phyloP scores from a whole-genome alignment of 768 basidiomycete species.

The Tremella yokohamensis region DNA sequence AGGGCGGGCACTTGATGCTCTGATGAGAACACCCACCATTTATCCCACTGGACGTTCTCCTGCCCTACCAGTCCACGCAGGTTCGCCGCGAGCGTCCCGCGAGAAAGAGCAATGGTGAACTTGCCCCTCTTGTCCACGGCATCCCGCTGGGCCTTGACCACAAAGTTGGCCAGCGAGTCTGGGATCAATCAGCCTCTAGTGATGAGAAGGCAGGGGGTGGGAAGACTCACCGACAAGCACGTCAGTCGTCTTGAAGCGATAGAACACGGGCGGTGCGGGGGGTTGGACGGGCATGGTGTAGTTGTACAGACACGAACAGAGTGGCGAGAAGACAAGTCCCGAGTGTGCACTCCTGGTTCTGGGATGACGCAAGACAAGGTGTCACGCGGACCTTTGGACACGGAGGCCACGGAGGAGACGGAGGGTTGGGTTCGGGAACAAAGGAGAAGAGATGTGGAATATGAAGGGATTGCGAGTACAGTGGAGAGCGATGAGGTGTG shows the following conservation, averaged over 20 bases:
- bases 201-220: slow-evolving; percentile 11
- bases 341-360: too few species aligned
- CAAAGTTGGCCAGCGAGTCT: slow-evolving; percentile 70
- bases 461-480: too few species aligned
- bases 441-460: too few species aligned
- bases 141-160: slow-evolving; percentile 82
- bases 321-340: background rate
- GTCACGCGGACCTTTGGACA: too few species aligned
- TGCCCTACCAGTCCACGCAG: slow-evolving; percentile 69
- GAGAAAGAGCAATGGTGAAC: slow-evolving; percentile 89
- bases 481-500: too few species aligned
- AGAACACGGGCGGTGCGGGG: slow-evolving; percentile 65
- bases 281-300: slow-evolving; percentile 46
- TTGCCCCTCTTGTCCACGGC: slow-evolving; percentile 82
- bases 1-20: background rate
- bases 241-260: slow-evolving; percentile 62
- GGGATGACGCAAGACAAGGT: too few species aligned
- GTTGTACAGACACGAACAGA: background rate
- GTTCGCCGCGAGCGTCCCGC: slow-evolving; percentile 77
- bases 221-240: slow-evolving; percentile 56
- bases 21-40: slow-evolving; percentile 62
- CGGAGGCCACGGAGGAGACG: too few species aligned
- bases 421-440: too few species aligned
- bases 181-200: slow-evolving; percentile 33
- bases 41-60: slow-evolving; percentile 77